phyloP scores from a whole-genome alignment of 805 yeast species.

The Cyberlindnera samutprakarnensis region DNA sequence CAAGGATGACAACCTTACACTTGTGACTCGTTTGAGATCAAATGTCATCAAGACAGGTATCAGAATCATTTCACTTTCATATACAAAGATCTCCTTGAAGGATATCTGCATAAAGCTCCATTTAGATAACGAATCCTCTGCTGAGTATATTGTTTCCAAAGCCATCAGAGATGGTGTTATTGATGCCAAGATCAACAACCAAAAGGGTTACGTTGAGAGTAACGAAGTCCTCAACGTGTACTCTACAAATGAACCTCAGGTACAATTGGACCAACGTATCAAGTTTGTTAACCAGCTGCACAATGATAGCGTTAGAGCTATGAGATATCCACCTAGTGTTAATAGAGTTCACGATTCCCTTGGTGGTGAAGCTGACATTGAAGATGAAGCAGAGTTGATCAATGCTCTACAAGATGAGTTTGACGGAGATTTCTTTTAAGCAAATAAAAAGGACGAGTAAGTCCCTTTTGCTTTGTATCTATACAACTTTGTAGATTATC shows the following conservation, averaged over 20 bases:
- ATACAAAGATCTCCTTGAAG: slow-evolving; percentile 82
- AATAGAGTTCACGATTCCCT: slow-evolving; percentile 15
- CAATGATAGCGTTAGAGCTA: slow-evolving; percentile 87
- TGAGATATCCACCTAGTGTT: slow-evolving; percentile 69
- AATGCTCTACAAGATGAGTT: slow-evolving; percentile 21
- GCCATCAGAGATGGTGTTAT: slow-evolving; percentile 96
- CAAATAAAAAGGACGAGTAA: background rate
- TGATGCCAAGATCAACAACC: slow-evolving; percentile 90
- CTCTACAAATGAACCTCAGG: slow-evolving; percentile 81
- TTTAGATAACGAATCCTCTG: slow-evolving; percentile 89
- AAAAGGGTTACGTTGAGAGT: slow-evolving; percentile 85
- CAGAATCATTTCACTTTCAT: slow-evolving; percentile 83
- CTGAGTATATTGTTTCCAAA: slow-evolving; percentile 94
- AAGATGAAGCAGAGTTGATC: slow-evolving; percentile 20
- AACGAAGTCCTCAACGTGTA: slow-evolving; percentile 82
- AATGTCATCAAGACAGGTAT: slow-evolving; percentile 98
- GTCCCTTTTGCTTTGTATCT: background rate
- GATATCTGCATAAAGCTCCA: slow-evolving; percentile 91
- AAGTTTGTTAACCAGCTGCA: slow-evolving; percentile 84
- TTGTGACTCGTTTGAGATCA: slow-evolving; percentile 86
- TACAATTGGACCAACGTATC: slow-evolving; percentile 87
- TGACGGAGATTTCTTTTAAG: slow-evolving; percentile 20
- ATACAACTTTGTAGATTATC: slow-evolving; percentile 7
- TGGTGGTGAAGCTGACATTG: slow-evolving; percentile 13
- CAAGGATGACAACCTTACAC: slow-evolving; percentile 73